These are phyloP conservation scores for Barnettozyma sucrosica DNA, from an alignment of 805 yeast species.

Conservation along the genomic window DNA sequence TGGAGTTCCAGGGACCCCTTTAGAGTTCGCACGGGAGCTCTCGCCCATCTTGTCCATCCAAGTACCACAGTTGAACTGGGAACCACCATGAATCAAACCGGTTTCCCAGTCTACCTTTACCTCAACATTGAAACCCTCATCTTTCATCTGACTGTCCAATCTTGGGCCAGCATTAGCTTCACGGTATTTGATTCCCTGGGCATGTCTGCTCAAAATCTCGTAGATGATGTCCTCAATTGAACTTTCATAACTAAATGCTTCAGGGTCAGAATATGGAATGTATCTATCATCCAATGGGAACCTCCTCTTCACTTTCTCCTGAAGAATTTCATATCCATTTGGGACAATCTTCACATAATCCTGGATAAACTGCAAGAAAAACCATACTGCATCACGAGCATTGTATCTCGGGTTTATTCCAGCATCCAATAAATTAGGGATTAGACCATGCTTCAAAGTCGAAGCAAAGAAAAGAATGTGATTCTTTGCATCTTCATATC, in stretches of 20 bases:
- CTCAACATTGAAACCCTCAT: slow-evolving; percentile 84
- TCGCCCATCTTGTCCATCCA: slow-evolving; percentile 99
- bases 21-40: slow-evolving; percentile 70
- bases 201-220: slow-evolving; percentile 85
- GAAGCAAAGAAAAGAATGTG: slow-evolving; percentile 87
- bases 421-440: slow-evolving; percentile 88
- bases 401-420: slow-evolving; percentile 92
- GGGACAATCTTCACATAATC: slow-evolving; percentile 71
- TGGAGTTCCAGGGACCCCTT: slow-evolving; percentile 97
- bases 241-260: slow-evolving; percentile 68
- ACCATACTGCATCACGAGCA: slow-evolving; percentile 98
- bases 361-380: slow-evolving; percentile 82
- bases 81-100: slow-evolving; percentile 88
- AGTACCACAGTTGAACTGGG: slow-evolving; percentile 91
- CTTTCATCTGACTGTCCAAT: slow-evolving; percentile 87
- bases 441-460: slow-evolving; percentile 90
- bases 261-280: slow-evolving; percentile 58
- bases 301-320: slow-evolving; percentile 71
- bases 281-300: slow-evolving; percentile 86
- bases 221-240: slow-evolving; percentile 71
- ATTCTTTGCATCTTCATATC: slow-evolving; percentile 69
- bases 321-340: slow-evolving; percentile 57
- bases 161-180: slow-evolving; percentile 94
- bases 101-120: slow-evolving; percentile 81
- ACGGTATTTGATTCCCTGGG: slow-evolving; percentile 77